A percentile compares a stretch with the other conserved stretches of the same genome.
phyloP scores from a whole-genome alignment of 805 yeast species.

The Hanseniaspora singularis region DNA sequence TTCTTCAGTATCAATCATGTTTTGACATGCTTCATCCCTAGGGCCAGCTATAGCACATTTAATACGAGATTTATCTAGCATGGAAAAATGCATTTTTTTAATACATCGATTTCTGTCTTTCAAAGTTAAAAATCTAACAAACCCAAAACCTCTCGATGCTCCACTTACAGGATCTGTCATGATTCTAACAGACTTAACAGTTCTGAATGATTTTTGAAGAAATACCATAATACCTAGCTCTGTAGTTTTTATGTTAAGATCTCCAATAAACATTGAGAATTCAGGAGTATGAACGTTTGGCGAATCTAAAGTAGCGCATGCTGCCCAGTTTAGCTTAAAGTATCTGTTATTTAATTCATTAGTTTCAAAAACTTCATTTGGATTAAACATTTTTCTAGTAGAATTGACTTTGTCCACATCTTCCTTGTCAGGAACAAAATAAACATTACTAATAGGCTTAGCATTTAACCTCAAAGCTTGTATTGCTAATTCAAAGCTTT shows the following conservation, averaged over 20 bases:
- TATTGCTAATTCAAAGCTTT: constrained; percentile 54
- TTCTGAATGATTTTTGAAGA: constrained; percentile 52
- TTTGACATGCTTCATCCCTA: constrained; percentile 26
- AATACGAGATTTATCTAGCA: constrained; percentile 68
- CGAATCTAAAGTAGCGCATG: constrained; percentile 63
- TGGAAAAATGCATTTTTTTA: constrained; percentile 63
- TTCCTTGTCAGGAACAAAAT: constrained; percentile 18
- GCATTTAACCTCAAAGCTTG: constrained; percentile 59
- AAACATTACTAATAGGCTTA: constrained; percentile 44
- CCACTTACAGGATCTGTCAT: constrained; percentile 80
- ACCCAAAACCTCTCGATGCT: constrained; percentile 67
- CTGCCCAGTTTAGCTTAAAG: constrained; percentile 73
- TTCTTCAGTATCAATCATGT: constrained; percentile 12
- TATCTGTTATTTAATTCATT: constrained; percentile 39
- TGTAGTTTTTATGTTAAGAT: constrained; percentile 62
- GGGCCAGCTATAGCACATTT: constrained; percentile 75
- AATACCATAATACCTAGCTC: constrained; percentile 66
- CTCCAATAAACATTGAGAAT: constrained; percentile 72
- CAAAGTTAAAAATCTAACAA: constrained; percentile 63
- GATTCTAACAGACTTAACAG: constrained; percentile 68
- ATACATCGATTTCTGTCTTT: constrained; percentile 57
- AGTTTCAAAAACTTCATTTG: constrained; percentile 17
- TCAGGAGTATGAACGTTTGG: constrained; percentile 66
- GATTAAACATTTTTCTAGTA: neutral
- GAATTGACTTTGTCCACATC: constrained; percentile 5